Evolutionary conservation across 192 early-diverging fungal genomes (phyloP), one percentile per base, ranked within the genome.

Genomic region (Anaeromyces robustus): DNA sequence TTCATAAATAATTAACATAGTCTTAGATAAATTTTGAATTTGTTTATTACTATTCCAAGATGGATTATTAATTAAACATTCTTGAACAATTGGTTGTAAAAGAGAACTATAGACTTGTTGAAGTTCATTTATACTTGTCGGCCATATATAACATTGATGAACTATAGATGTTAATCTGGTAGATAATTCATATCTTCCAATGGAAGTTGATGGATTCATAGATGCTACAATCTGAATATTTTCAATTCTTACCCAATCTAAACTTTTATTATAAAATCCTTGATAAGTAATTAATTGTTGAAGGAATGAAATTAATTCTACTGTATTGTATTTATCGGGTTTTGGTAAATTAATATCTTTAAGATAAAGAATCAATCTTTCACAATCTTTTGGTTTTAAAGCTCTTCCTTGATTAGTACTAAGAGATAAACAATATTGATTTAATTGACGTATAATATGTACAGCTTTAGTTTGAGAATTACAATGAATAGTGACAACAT

Each of bases 291-390:
- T 80, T 12, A 90, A 81, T 78, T 90, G 89, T 81, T 90, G 89
- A 77, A 90, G 32, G 78, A 90, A 87, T 77, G 89, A 89, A 59
- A 90, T 84, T 30, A 90, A 81, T 77, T 90, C 89, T 9, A 90
- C 89, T 11, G 89, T 90, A 78, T 86, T 89, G 78, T 90, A 90
- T 41, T 88, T 85, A 79, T 90, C 89, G 17, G 89, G 89, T 79
- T 84, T 86, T 5, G 89, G 89, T 52, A 90, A 81, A 77, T 90
- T 90, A 77, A 90, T 88, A 80, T 90, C 89, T 81, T 90, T 90
- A 26, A 90, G 85, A 82, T 90, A 90, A n/a, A 90, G 29, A 41
- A 90, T 86, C 43, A 90, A 80, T 29, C 79, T 41, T 31, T 90
- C 89, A 12, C 84, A 80, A 59, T 90, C 89, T 77, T 87, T 89